Conservation (phyloP, 176 grass and related monocot species). For the Eragrostis nindensis region DNA sequence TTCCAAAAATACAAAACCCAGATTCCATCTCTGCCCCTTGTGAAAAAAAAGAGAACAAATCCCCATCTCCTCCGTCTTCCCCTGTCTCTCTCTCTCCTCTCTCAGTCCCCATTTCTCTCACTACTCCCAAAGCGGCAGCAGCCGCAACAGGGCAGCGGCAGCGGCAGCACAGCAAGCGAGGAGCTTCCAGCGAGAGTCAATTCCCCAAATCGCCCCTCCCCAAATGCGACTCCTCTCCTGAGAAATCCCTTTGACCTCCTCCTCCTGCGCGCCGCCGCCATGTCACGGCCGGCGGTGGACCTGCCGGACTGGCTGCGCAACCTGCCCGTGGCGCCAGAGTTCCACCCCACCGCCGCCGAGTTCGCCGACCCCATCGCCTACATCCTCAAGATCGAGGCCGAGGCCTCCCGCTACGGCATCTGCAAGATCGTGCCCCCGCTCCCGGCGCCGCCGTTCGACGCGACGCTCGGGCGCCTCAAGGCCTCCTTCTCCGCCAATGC, state of each 20-base stretch:
- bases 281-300: conserved; percentile 49
- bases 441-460: conserved; percentile 60
- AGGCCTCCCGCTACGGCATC: conserved; percentile 93
- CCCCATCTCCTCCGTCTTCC: conserved; percentile 11
- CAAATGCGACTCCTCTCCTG: conserved; percentile 51
- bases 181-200: conserved; percentile 33
- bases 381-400: conserved; percentile 94
- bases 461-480: conserved; percentile 66
- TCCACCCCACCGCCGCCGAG: conserved; percentile 70
- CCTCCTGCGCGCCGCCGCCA: background rate
- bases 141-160: conserved; percentile 20
- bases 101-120: background rate
- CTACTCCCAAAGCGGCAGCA: conserved; percentile 38
- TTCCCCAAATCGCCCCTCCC: conserved; percentile 53
- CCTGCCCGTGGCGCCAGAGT: conserved; percentile 89
- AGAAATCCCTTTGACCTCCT: conserved; percentile 22
- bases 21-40: conserved; percentile 1
- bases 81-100: background rate
- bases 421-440: conserved; percentile 96
- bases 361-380: conserved; percentile 94
- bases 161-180: conserved; percentile 36
- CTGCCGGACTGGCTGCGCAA: conserved; percentile 75
- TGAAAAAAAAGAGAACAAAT: background rate
- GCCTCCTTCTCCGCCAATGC: conserved; percentile 72
- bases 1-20: background rate